Evolutionary conservation across 345 rosid genomes (phyloP), one percentile per base, ranked within the genome.

Genomic region (Lagerstroemia speciosa): DNA sequence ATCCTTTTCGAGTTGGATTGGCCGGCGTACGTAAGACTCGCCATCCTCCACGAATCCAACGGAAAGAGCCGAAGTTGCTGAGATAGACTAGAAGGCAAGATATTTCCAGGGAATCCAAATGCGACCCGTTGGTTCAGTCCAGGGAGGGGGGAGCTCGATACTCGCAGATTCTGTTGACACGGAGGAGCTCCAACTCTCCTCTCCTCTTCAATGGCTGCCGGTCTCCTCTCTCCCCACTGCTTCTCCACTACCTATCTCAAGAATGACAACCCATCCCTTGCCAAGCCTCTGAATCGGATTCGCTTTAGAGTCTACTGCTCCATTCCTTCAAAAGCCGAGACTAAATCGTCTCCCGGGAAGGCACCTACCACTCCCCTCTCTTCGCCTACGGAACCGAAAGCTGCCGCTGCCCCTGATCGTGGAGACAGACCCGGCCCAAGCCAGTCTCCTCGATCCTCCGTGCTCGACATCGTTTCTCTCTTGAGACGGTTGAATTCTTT

Each of bases 261-360:
- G 37, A 12, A 24, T 7, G 5, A 10, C 26, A 33, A n/a, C n/a
- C n/a, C 71, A 17, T 40, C 17, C 5, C 10, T 50, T 34, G 3
- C 22, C 40, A 27, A 62, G 31, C 60, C 67, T 22, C 20, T 34
- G 41, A 32, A 46, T 24, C 43, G 67, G 37, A 32, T 33, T 32
- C 27, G 27, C 26, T 67, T 15, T 60, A 71, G 62, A 46, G 24
- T 58, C 43, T 43, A 70, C 67, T 65, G 69, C 65, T 71, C 74
- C 0, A 60, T 71, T 69, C 83, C 79, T 57, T 48, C 67, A 34
- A 73, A 65, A 68, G 66, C 74, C 61, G 32, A 45, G 20, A 67
- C 63, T 52, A 80, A 72, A 76, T 80, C 87, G 15, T 64, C 83
- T 0, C 65, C 82, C 64, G 74, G 58, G 46, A 77, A 80, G 52